Evolutionary conservation across 2,329 filamentous ascomycete species (phyloP).

Genomic region (Sodiomyces alkalinus): DNA sequence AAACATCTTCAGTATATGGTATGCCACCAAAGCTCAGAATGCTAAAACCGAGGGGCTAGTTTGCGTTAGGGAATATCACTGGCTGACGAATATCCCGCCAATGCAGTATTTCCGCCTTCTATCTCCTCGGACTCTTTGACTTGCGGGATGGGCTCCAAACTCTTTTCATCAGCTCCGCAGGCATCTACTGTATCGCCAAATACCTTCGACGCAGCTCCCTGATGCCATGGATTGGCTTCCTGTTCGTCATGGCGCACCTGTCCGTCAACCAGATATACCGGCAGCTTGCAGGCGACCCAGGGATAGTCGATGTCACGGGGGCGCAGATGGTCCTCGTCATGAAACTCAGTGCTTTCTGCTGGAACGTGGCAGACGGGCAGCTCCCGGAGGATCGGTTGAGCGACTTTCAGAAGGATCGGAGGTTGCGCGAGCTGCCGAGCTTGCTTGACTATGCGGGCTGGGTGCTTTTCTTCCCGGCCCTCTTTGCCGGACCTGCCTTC

Average conservation of each 20-base stretch:
- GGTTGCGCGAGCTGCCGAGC: conserved; percentile 57
- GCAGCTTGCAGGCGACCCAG: conserved; percentile 52
- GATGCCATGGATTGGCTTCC: conserved; percentile 96
- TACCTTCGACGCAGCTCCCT: conserved; percentile 66
- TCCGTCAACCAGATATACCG: conserved; percentile 77
- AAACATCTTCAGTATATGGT: conserved; percentile 72
- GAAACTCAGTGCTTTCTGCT: conserved; percentile 93
- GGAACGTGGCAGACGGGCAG: conserved; percentile 91
- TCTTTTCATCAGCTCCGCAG: conserved; percentile 62
- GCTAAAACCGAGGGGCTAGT: neutral
- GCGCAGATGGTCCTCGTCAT: conserved; percentile 98
- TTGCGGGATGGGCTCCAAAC: conserved; percentile 76
- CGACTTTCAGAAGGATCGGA: conserved; percentile 71
- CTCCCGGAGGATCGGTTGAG: conserved; percentile 67
- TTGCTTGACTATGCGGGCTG: conserved; percentile 78
- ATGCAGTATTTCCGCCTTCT: conserved; percentile 64
- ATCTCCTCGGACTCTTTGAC: conserved; percentile 84
- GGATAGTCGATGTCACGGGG: conserved; percentile 71
- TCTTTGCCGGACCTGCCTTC: conserved; percentile 83
- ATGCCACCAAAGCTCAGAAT: neutral
- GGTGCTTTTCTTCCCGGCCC: conserved; percentile 85
- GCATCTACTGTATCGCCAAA: conserved; percentile 69
- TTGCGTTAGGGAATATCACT: conserved; percentile 2
- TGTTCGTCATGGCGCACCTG: conserved; percentile 92
- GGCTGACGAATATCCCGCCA: neutral